A percentile compares a stretch with the other conserved stretches of the same genome.
Evolutionary conservation across 805 yeast species (phyloP).

Genomic region (Candida suzukii): DNA sequence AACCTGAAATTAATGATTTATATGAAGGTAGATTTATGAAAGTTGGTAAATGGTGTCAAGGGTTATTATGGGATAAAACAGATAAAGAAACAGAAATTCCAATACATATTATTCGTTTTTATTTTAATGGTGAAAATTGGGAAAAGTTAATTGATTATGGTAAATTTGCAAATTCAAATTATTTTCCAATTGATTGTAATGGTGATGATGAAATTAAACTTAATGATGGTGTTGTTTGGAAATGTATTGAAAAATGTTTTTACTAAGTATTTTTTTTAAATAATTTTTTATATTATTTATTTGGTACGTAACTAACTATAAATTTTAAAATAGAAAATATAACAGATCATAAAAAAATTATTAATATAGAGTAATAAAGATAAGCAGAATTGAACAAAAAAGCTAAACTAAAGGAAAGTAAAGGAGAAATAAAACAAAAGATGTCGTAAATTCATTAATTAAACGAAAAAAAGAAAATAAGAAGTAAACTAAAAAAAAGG

Average conservation of each 20-base stretch:
- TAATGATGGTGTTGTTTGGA: conserved; percentile 14
- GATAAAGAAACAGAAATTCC: conserved; percentile 15
- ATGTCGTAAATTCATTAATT: background rate
- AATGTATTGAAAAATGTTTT: conserved; percentile 10
- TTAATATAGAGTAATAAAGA: background rate
- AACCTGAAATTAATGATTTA: conserved; percentile 12
- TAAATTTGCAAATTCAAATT: conserved; percentile 1
- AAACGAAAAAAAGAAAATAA: background rate
- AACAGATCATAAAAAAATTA: background rate
- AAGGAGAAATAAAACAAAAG: too few relatives aligned
- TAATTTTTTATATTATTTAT: too few relatives aligned
- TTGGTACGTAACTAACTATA: background rate
- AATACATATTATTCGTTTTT: conserved; percentile 14
- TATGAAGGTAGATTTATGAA: conserved; percentile 38
- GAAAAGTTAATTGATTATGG: conserved; percentile 11
- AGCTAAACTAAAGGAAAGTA: too few relatives aligned
- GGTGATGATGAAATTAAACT: conserved; percentile 4
- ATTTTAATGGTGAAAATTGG: conserved; percentile 8
- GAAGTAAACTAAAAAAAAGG: background rate
- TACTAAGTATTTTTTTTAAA: too few relatives aligned
- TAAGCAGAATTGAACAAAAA: background rate
- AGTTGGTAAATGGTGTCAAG: conserved; percentile 49
- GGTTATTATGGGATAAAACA: conserved; percentile 29
- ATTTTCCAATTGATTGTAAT: conserved; percentile 8
- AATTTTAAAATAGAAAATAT: background rate